Conservation (phyloP, 192 early-diverging fungal genomes). For the Oehlia diaphana region DNA sequence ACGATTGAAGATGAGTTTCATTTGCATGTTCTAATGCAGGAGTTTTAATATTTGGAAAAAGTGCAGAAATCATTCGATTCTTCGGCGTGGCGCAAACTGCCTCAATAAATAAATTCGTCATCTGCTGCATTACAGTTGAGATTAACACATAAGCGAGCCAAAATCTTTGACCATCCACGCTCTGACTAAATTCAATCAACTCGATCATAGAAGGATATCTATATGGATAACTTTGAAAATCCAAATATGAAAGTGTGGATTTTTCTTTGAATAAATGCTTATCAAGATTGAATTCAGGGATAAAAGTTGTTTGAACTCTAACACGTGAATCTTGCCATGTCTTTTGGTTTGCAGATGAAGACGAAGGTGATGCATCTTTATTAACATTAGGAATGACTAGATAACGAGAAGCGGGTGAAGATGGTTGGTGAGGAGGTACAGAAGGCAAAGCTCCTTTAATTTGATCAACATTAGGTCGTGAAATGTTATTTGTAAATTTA, state of each 20-base stretch:
- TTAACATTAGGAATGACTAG: conserved; percentile 28
- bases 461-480: background rate
- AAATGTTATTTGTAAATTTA: background rate
- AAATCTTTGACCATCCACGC: background rate
- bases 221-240: background rate
- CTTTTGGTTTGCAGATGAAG: background rate
- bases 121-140: background rate
- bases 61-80: conserved; percentile 13
- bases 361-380: conserved; percentile 11
- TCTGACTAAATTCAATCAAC: background rate
- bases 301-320: conserved; percentile 29
- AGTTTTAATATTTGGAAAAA: background rate
- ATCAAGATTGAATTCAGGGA: conserved; percentile 27
- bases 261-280: conserved; percentile 26
- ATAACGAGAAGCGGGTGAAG: conserved; percentile 12
- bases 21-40: background rate
- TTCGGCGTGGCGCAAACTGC: conserved; percentile 21
- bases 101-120: conserved; percentile 14
- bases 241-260: background rate
- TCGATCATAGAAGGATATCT: background rate
- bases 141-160: conserved; percentile 8
- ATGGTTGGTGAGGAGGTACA: conserved; percentile 6
- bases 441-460: background rate
- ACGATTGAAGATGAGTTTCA: background rate
- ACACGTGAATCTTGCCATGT: conserved; percentile 27